Conservation (phyloP, 2,329 filamentous ascomycete genomes). For the Gliomastix tumulicola region DNA sequence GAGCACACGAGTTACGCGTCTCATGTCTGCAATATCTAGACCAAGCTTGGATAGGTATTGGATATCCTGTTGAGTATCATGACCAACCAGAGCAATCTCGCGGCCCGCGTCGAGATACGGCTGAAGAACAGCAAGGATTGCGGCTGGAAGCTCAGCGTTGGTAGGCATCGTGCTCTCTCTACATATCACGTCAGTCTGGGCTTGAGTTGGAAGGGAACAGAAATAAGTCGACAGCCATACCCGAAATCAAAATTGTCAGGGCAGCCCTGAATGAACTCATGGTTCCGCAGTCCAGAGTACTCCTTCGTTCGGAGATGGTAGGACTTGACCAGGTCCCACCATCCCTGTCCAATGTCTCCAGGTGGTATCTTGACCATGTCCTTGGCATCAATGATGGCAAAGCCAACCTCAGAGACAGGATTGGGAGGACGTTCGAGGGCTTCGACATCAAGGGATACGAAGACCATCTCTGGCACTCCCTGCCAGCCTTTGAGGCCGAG, state of each 20-base stretch:
- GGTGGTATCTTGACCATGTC: slow-evolving; percentile 47
- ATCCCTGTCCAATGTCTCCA: slow-evolving; percentile 54
- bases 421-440: slow-evolving; percentile 62
- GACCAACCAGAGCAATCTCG: slow-evolving; percentile 72
- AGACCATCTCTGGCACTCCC: slow-evolving; percentile 32
- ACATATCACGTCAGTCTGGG: too few species aligned
- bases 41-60: slow-evolving; percentile 59
- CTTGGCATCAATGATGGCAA: slow-evolving; percentile 71
- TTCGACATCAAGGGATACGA: slow-evolving; percentile 79
- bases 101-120: slow-evolving; percentile 18
- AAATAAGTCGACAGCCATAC: too few species aligned
- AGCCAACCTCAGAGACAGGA: slow-evolving; percentile 76
- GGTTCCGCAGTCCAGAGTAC: slow-evolving; percentile 58
- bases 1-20: slow-evolving; percentile 51
- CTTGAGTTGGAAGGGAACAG: too few species aligned
- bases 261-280: slow-evolving; percentile 62
- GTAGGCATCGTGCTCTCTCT: slow-evolving; percentile 34
- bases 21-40: slow-evolving; percentile 47
- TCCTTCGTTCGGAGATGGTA: slow-evolving; percentile 76
- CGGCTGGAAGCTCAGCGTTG: slow-evolving; percentile 20
- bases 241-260: slow-evolving; percentile 72
- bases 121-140: slow-evolving; percentile 27
- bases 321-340: slow-evolving; percentile 59
- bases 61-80: slow-evolving; percentile 64
- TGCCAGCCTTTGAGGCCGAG: slow-evolving; percentile 47